These are phyloP conservation scores for Zygosaccharomyces gambellarensis DNA, from an alignment of 805 yeast species.

Conservation along the genomic window DNA sequence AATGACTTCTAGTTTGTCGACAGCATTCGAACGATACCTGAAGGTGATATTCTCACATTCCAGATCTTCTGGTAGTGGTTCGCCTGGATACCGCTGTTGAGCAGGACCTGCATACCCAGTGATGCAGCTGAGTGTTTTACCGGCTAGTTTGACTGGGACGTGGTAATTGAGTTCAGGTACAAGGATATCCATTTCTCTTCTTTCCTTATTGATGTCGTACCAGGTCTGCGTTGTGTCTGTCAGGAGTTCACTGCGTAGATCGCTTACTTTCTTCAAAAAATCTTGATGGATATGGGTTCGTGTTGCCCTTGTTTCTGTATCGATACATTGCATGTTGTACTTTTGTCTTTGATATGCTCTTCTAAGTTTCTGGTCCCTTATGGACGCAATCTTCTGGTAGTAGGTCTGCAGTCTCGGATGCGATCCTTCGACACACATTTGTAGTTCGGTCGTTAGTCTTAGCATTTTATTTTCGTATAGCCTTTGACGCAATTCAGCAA, in stretches of 20 bases:
- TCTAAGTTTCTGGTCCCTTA: constrained; percentile 64
- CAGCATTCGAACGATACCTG: constrained; percentile 39
- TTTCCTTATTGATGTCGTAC: constrained; percentile 88
- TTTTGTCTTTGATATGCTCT: constrained; percentile 47
- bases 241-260: constrained; percentile 59
- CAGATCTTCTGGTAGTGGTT: constrained; percentile 32
- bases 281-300: constrained; percentile 82
- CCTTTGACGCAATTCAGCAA: constrained; percentile 80
- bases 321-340: constrained; percentile 72
- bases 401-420: constrained; percentile 85
- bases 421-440: constrained; percentile 79
- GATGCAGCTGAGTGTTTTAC: constrained; percentile 34
- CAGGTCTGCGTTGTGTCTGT: constrained; percentile 74
- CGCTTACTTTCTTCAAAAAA: constrained; percentile 61
- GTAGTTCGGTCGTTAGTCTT: constrained; percentile 74
- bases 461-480: constrained; percentile 78
- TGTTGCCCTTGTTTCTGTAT: constrained; percentile 72
- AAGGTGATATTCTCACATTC: constrained; percentile 42
- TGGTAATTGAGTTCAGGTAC: constrained; percentile 48
- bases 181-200: constrained; percentile 67
- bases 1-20: constrained; percentile 46
- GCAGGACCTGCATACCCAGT: constrained; percentile 38
- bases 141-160: constrained; percentile 33
- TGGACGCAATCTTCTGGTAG: constrained; percentile 63
- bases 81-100: constrained; percentile 29